Evolutionary conservation across 345 rosid genomes (phyloP).

Genomic region (Hibiscus trionum): DNA sequence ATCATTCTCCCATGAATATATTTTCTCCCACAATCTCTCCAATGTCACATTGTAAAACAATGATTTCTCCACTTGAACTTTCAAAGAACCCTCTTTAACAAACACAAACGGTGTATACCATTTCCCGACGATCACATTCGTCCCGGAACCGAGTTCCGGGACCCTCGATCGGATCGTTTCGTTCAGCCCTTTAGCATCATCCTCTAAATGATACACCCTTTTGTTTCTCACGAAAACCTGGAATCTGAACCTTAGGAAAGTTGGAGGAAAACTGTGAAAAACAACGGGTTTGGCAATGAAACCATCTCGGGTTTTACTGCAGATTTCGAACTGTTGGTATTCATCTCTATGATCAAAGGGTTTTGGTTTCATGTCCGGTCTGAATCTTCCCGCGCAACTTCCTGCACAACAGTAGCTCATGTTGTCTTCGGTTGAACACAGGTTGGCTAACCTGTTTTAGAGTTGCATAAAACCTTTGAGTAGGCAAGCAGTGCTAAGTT

Average conservation of each 20-base stretch:
- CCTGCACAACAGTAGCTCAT: constrained; percentile 15
- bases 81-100: constrained; percentile 26
- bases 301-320: constrained; percentile 22
- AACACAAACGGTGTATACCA: constrained; percentile 74
- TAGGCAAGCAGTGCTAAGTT: too few species aligned
- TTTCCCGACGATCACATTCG: constrained; percentile 39
- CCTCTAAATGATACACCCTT: constrained; percentile 22
- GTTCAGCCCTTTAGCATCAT: constrained; percentile 59
- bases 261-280: constrained; percentile 44
- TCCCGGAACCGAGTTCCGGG: constrained; percentile 35
- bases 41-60: constrained; percentile 51
- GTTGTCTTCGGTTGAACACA: constrained; percentile 40
- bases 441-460: constrained; percentile 35
- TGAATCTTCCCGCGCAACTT: not conserved
- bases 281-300: constrained; percentile 45
- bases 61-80: constrained; percentile 47
- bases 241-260: constrained; percentile 47
- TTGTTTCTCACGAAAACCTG: not conserved
- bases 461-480: not conserved
- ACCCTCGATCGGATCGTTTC: constrained; percentile 31
- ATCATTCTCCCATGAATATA: constrained; percentile 18
- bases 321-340: constrained; percentile 46
- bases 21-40: constrained; percentile 23
- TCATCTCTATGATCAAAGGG: constrained; percentile 50
- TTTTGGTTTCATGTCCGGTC: constrained; percentile 39